These are phyloP conservation scores for Ascochyta lentis DNA, from an alignment of 2,329 filamentous ascomycete species.

Conservation along the genomic window DNA sequence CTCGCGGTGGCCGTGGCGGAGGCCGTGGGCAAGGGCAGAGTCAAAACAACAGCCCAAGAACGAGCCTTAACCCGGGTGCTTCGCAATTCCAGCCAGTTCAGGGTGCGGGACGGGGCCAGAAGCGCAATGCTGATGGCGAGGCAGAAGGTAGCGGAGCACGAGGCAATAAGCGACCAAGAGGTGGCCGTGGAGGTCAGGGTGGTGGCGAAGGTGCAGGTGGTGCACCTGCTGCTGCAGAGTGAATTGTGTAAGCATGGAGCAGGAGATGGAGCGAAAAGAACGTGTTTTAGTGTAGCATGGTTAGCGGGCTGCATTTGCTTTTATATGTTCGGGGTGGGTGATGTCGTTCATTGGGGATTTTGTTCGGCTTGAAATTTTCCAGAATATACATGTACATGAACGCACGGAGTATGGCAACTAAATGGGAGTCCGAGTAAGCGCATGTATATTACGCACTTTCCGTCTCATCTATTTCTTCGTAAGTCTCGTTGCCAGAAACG, in stretches of 20 bases:
- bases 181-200: conserved; percentile 36
- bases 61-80: conserved; percentile 46
- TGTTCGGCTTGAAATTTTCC: background rate
- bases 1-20: conserved; percentile 33
- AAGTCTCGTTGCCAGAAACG: background rate
- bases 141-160: conserved; percentile 34
- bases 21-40: conserved; percentile 27
- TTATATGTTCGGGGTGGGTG: conserved; percentile 1
- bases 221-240: conserved; percentile 16
- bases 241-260: background rate
- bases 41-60: conserved; percentile 32
- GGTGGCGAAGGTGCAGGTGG: conserved; percentile 21
- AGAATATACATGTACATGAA: background rate
- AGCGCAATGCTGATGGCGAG: conserved; percentile 43
- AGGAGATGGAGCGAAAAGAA: conserved; percentile 5
- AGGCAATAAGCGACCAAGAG: conserved; percentile 41
- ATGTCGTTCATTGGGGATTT: background rate
- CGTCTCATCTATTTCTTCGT: background rate
- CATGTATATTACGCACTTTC: background rate
- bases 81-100: conserved; percentile 43
- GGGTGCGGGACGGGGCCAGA: conserved; percentile 40
- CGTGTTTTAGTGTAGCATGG: conserved; percentile 13
- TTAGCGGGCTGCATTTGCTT: conserved; percentile 17
- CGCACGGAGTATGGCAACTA: background rate
- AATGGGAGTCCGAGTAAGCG: background rate